Percentiles rank a stretch among this genome's conserved stretches.
Evolutionary conservation across 352 stramenopile genomes (phyloP).

Genomic region (Lagenidium giganteum): DNA sequence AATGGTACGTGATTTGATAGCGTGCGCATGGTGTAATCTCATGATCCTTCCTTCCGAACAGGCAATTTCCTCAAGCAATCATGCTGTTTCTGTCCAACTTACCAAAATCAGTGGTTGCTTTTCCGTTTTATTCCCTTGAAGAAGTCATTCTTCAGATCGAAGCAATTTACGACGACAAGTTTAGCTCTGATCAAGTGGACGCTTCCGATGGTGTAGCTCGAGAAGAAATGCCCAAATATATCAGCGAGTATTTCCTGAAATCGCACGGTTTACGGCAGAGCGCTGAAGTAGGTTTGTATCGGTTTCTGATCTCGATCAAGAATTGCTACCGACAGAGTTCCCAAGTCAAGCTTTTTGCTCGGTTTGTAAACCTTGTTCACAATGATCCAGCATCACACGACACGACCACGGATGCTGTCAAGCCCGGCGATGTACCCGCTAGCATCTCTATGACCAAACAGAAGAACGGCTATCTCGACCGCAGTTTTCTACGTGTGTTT

Average conservation of each 20-base stretch:
- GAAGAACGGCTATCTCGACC: constrained; percentile 53
- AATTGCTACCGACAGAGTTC: constrained; percentile 36
- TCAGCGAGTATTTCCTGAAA: constrained; percentile 75
- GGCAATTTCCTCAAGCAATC: constrained; percentile 42
- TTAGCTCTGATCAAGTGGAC: constrained; percentile 47
- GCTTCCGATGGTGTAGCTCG: constrained; percentile 51
- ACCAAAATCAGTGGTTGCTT: constrained; percentile 62
- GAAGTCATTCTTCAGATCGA: constrained; percentile 55
- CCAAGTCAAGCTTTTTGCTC: constrained; percentile 63
- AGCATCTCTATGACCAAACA: background rate
- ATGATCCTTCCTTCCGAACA: constrained; percentile 4
- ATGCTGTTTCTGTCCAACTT: constrained; percentile 68
- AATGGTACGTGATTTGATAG: constrained; percentile 26
- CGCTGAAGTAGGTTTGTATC: constrained; percentile 63
- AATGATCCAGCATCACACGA: too few relatives aligned
- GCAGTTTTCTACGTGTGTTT: constrained; percentile 64
- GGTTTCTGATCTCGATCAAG: constrained; percentile 69
- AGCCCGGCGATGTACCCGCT: background rate
- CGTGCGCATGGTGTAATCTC: background rate
- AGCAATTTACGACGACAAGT: constrained; percentile 77
- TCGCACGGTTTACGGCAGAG: constrained; percentile 50
- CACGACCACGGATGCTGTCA: background rate
- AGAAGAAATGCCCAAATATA: constrained; percentile 56
- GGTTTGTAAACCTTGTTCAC: constrained; percentile 36
- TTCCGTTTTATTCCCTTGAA: constrained; percentile 52